A percentile compares a stretch with the other conserved stretches of the same genome.
Conservation (phyloP, 2,329 filamentous ascomycete genomes). For the Ophiosphaerella narmari region DNA sequence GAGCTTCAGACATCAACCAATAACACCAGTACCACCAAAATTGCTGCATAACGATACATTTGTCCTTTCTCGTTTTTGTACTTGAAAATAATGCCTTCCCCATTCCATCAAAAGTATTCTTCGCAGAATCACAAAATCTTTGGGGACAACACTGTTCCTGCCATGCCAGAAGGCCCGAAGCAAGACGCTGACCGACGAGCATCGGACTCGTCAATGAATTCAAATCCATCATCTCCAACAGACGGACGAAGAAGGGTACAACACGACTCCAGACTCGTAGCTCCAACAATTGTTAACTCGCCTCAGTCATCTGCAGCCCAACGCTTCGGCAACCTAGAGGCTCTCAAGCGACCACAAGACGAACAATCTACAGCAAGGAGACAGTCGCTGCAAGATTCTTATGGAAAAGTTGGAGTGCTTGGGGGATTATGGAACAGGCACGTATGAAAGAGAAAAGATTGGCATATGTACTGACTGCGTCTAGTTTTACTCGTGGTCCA, state of each 20-base stretch:
- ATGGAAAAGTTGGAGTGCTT: constrained; percentile 38
- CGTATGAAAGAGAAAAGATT: background rate
- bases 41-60: background rate
- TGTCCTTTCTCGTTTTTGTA: background rate
- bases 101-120: constrained; percentile 46
- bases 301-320: constrained; percentile 34
- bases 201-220: constrained; percentile 36
- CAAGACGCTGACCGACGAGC: constrained; percentile 37
- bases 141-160: constrained; percentile 29
- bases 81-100: constrained; percentile 37
- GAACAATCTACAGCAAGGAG: constrained; percentile 32
- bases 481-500: constrained; percentile 42
- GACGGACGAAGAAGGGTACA: constrained; percentile 38
- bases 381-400: constrained; percentile 39
- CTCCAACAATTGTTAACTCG: constrained; percentile 5
- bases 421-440: constrained; percentile 45
- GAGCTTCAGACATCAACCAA: background rate
- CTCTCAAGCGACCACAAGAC: constrained; percentile 41
- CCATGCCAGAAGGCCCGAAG: constrained; percentile 42
- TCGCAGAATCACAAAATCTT: constrained; percentile 40
- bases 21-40: background rate
- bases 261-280: background rate
- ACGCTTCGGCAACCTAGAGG: constrained; percentile 38
- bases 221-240: constrained; percentile 18
- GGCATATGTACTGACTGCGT: constrained; percentile 7